These are phyloP conservation scores for Emergomyces pasteurianus DNA, from an alignment of 2,329 filamentous ascomycete genomes.

Conservation along the genomic window DNA sequence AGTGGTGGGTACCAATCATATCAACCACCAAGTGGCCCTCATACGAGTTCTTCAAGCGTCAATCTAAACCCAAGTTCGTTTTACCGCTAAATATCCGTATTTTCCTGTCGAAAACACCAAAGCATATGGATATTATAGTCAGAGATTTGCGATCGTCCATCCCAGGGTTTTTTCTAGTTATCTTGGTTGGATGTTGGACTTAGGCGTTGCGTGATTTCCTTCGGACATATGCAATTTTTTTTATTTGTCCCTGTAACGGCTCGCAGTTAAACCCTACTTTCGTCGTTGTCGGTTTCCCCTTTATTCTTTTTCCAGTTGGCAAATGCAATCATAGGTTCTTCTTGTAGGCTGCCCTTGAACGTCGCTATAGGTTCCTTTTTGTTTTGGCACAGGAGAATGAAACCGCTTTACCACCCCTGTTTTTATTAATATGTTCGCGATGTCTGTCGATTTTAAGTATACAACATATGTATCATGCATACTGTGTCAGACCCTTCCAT, in stretches of 20 bases:
- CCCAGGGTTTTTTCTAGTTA: background rate
- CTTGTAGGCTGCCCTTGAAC: background rate
- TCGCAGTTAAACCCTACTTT: background rate
- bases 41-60: constrained; percentile 8
- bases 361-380: background rate
- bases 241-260: background rate
- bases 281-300: background rate
- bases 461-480: background rate
- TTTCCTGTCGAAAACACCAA: background rate
- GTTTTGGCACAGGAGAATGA: background rate
- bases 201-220: background rate
- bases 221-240: background rate
- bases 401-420: background rate
- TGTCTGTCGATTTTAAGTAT: background rate
- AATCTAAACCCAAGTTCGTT: constrained; percentile 28
- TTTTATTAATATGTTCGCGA: background rate
- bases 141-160: background rate
- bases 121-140: background rate
- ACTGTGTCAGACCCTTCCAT: too few relatives aligned
- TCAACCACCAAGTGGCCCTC: constrained; percentile 21
- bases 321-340: background rate
- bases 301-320: background rate
- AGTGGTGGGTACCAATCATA: constrained; percentile 26
- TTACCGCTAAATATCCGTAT: constrained; percentile 19
- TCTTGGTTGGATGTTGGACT: background rate